Conservation (phyloP, 2,329 filamentous ascomycete species). For the Aspergillus flavus region DNA sequence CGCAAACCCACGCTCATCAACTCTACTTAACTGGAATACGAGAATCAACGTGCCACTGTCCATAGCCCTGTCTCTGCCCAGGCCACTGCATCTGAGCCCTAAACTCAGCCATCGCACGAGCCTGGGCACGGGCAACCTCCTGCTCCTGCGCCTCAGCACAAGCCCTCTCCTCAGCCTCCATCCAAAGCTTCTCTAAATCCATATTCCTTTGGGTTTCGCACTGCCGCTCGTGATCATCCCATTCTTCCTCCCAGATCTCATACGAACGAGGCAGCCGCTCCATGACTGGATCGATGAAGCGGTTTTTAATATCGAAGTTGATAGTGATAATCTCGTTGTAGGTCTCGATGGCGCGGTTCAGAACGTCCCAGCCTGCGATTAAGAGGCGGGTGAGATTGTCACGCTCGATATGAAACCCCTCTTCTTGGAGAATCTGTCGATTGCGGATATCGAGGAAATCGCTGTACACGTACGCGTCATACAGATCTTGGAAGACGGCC, state of each 20-base stretch:
- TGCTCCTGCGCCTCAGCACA: background rate
- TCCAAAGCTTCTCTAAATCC: background rate
- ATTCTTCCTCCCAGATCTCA: slow-evolving; percentile 14
- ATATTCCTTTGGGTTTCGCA: background rate
- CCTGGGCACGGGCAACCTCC: background rate
- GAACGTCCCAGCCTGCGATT: slow-evolving; percentile 21
- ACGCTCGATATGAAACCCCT: slow-evolving; percentile 9
- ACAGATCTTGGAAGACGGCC: slow-evolving; percentile 26
- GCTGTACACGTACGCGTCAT: slow-evolving; percentile 29
- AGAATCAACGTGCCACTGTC: background rate
- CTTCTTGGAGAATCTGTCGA: slow-evolving; percentile 19
- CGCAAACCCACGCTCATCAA: background rate
- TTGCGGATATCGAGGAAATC: slow-evolving; percentile 25
- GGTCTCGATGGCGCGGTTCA: slow-evolving; percentile 23
- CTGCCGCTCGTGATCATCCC: slow-evolving; percentile 5
- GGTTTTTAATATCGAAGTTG: slow-evolving; percentile 17
- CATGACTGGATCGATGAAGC: slow-evolving; percentile 19
- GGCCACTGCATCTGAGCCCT: background rate
- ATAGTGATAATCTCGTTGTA: slow-evolving; percentile 21
- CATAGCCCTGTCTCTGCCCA: background rate
- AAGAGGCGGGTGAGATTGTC: slow-evolving; percentile 18
- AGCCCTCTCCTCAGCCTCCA: background rate
- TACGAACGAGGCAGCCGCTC: slow-evolving; percentile 10
- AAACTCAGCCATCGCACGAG: background rate
- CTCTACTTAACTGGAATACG: background rate